Conservation (phyloP, 768 basidiomycete species). For the Punctularia strigosozonata region DNA sequence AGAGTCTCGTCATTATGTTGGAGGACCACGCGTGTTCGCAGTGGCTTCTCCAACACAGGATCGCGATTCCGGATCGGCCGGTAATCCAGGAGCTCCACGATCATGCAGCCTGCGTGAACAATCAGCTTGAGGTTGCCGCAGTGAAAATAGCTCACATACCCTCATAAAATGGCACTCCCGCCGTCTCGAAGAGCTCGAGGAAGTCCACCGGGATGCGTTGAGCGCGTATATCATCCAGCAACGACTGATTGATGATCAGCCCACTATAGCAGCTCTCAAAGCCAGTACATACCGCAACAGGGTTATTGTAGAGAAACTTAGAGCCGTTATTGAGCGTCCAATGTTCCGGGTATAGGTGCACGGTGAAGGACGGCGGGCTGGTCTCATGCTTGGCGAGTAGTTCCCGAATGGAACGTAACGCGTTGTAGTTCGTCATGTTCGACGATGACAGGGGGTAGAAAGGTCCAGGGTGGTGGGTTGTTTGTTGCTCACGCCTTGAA, state of each 20-base stretch:
- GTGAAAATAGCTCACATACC: constrained; percentile 30
- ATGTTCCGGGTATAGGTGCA: constrained; percentile 68
- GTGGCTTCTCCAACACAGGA: constrained; percentile 42
- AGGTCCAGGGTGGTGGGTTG: constrained; percentile 11
- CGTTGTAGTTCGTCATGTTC: constrained; percentile 62
- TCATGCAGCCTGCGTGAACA: constrained; percentile 54
- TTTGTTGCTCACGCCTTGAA: background rate
- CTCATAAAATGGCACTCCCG: constrained; percentile 72
- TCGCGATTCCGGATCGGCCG: constrained; percentile 49
- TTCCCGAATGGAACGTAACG: constrained; percentile 51
- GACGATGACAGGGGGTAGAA: constrained; percentile 13
- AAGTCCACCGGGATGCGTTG: constrained; percentile 82
- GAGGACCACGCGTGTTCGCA: constrained; percentile 60
- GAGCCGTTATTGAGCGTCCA: constrained; percentile 77
- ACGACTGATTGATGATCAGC: constrained; percentile 34
- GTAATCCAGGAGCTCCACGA: constrained; percentile 76
- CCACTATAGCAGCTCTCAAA: too few relatives aligned
- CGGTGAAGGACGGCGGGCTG: constrained; percentile 62
- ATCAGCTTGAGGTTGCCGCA: constrained; percentile 1
- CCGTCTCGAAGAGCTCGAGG: constrained; percentile 65
- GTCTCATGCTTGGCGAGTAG: constrained; percentile 45
- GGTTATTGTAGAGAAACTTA: constrained; percentile 75
- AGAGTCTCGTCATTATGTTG: constrained; percentile 69
- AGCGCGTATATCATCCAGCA: constrained; percentile 75
- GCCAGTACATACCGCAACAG: constrained; percentile 38